Conservation (phyloP, 495 filamentous ascomycete species). For the Immersiella caudata region DNA sequence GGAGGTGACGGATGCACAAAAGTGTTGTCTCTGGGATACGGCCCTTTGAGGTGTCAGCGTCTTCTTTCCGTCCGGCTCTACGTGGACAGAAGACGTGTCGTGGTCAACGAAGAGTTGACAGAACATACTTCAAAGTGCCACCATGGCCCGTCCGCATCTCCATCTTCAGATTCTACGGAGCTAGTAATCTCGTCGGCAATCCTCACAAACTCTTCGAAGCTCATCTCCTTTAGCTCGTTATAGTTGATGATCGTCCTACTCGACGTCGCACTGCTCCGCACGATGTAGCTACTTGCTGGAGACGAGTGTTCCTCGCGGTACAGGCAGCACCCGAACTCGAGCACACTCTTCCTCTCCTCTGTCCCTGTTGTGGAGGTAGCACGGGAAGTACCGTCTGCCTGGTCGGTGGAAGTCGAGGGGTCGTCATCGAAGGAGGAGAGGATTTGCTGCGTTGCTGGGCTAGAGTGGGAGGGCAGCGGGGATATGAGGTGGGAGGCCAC, state of each 20-base stretch:
- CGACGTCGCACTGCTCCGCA: conserved; percentile 59
- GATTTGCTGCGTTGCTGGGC: conserved; percentile 42
- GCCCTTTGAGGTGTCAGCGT: conserved; percentile 42
- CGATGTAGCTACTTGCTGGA: conserved; percentile 71
- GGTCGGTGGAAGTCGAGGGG: background rate
- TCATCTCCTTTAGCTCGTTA: conserved; percentile 69
- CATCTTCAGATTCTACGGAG: background rate
- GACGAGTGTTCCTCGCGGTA: conserved; percentile 58
- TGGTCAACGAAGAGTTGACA: conserved; percentile 19
- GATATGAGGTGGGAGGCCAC: conserved; percentile 42
- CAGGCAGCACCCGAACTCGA: conserved; percentile 59
- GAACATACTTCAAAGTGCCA: conserved; percentile 71
- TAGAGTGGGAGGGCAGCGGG: conserved; percentile 37
- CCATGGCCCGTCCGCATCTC: conserved; percentile 47
- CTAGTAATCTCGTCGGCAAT: conserved; percentile 17
- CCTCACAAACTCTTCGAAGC: conserved; percentile 54
- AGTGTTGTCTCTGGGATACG: conserved; percentile 65
- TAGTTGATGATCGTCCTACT: conserved; percentile 73
- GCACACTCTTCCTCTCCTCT: background rate
- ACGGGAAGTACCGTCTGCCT: background rate
- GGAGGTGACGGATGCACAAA: conserved; percentile 63
- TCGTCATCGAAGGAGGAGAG: conserved; percentile 44
- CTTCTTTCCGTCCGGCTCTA: no score
- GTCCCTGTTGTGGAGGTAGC: background rate
- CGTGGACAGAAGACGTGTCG: background rate